Percentiles rank a stretch among this genome's conserved stretches.
These are phyloP conservation scores for Aureobasidium subglaciale DNA, from an alignment of 2,329 filamentous ascomycete genomes.

Conservation along the genomic window DNA sequence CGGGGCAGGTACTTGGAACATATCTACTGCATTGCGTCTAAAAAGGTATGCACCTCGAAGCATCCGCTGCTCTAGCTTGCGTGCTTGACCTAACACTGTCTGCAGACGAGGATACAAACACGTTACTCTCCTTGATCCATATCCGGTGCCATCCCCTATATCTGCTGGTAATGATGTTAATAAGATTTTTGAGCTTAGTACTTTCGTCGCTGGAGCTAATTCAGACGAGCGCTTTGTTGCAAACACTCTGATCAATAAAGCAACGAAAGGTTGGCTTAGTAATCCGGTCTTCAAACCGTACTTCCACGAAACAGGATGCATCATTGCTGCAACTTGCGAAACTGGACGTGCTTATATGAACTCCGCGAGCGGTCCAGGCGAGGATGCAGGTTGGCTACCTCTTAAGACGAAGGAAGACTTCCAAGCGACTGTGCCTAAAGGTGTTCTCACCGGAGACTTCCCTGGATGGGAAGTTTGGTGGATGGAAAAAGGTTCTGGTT, in stretches of 20 bases:
- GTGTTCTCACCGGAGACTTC: slow-evolving; percentile 45
- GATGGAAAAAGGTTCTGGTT: slow-evolving; percentile 41
- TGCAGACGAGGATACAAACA: slow-evolving; percentile 42
- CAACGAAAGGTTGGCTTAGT: slow-evolving; percentile 36
- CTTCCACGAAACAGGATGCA: slow-evolving; percentile 43
- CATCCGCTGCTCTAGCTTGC: background rate
- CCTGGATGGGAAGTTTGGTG: slow-evolving; percentile 46
- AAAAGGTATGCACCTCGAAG: background rate
- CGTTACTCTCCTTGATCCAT: slow-evolving; percentile 43
- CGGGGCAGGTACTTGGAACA: slow-evolving; percentile 42
- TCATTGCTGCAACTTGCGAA: slow-evolving; percentile 39
- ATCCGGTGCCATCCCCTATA: slow-evolving; percentile 40
- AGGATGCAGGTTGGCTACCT: slow-evolving; percentile 17
- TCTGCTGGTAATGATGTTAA: slow-evolving; percentile 46
- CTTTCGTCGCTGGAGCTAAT: slow-evolving; percentile 22
- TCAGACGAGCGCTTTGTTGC: slow-evolving; percentile 30
- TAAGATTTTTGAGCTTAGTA: slow-evolving; percentile 38
- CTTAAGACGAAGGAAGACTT: slow-evolving; percentile 42
- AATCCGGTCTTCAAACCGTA: slow-evolving; percentile 38
- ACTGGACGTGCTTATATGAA: slow-evolving; percentile 21
- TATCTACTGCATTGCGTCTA: background rate
- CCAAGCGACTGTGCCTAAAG: slow-evolving; percentile 45
- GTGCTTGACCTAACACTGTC: slow-evolving; percentile 39
- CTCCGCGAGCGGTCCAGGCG: background rate
- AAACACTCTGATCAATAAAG: slow-evolving; percentile 27